Conservation (phyloP, 805 yeast genomes). For the Cyberlindnera xylosilytica region DNA sequence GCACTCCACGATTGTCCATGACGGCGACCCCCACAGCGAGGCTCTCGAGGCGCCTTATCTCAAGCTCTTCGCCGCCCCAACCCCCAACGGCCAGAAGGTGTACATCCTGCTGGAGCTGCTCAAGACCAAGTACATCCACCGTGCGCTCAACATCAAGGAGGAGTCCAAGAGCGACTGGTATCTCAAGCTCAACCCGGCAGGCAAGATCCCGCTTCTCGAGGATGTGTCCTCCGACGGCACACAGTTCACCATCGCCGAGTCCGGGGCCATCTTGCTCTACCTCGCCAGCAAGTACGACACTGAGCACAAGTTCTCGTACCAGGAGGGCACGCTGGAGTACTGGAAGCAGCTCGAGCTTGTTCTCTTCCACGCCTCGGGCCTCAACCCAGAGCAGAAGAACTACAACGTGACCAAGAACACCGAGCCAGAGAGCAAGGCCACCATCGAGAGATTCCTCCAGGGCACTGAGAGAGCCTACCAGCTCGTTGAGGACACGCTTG, state of each 20-base stretch:
- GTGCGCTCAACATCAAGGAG: slow-evolving; percentile 35
- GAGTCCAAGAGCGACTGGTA: slow-evolving; percentile 58
- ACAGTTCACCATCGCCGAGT: slow-evolving; percentile 45
- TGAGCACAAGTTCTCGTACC: slow-evolving; percentile 38
- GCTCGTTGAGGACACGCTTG: slow-evolving; percentile 48
- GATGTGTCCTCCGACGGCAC: slow-evolving; percentile 37
- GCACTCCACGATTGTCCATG: slow-evolving; percentile 1
- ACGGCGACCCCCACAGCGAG: slow-evolving; percentile 15
- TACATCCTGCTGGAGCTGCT: slow-evolving; percentile 35
- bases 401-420: slow-evolving; percentile 37
- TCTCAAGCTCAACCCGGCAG: slow-evolving; percentile 54
- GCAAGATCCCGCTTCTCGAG: slow-evolving; percentile 55
- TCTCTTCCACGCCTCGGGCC: slow-evolving; percentile 54
- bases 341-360: slow-evolving; percentile 51
- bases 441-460: slow-evolving; percentile 34
- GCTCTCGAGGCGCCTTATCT: slow-evolving; percentile 36
- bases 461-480: slow-evolving; percentile 49
- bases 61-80: slow-evolving; percentile 38
- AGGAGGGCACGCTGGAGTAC: slow-evolving; percentile 39
- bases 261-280: slow-evolving; percentile 60
- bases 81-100: slow-evolving; percentile 41
- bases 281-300: slow-evolving; percentile 57
- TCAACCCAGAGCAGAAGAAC: slow-evolving; percentile 63
- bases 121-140: slow-evolving; percentile 30
- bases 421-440: slow-evolving; percentile 46